Conservation (phyloP, 2,329 filamentous ascomycete species). For the Trichoderma aggressivum region DNA sequence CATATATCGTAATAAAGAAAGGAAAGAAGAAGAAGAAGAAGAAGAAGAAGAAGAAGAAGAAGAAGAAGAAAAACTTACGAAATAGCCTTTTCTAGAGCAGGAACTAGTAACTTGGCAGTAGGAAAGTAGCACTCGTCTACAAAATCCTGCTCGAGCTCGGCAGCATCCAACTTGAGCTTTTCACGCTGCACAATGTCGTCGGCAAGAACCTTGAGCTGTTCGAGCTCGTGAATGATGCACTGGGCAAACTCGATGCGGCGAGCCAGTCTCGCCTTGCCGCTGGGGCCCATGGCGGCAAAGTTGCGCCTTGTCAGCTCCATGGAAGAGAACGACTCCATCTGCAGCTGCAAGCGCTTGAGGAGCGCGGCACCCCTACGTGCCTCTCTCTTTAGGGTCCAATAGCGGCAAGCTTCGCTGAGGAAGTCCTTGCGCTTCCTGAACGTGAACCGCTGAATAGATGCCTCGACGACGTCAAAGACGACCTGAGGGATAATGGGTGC, state of each 20-base stretch:
- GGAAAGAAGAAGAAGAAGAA: too few species aligned
- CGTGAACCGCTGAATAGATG: conserved; percentile 76
- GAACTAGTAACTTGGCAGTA: conserved; percentile 69
- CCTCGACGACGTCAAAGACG: conserved; percentile 81
- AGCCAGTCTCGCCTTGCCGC: conserved; percentile 71
- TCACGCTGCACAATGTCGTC: conserved; percentile 73
- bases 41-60: too few species aligned
- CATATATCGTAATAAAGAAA: background rate
- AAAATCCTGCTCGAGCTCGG: conserved; percentile 71
- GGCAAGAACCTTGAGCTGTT: conserved; percentile 68
- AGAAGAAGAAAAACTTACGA: conserved; percentile 57
- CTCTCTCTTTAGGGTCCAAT: conserved; percentile 97
- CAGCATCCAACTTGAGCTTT: conserved; percentile 70
- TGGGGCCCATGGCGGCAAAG: conserved; percentile 90
- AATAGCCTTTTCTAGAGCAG: conserved; percentile 76
- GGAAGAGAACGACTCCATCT: conserved; percentile 93
- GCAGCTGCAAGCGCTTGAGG: conserved; percentile 86
- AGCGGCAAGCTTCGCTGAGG: conserved; percentile 87
- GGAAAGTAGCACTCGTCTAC: conserved; percentile 92
- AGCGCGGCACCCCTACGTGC: conserved; percentile 86
- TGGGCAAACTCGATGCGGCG: conserved; percentile 87
- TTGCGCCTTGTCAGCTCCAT: conserved; percentile 96
- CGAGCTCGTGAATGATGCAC: conserved; percentile 70
- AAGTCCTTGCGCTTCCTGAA: conserved; percentile 85
- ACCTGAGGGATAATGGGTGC: conserved; percentile 90